Base-by-base conservation (phyloP, 192 early-diverging fungal genomes). In the Phycomyces blakesleeanus region DNA sequence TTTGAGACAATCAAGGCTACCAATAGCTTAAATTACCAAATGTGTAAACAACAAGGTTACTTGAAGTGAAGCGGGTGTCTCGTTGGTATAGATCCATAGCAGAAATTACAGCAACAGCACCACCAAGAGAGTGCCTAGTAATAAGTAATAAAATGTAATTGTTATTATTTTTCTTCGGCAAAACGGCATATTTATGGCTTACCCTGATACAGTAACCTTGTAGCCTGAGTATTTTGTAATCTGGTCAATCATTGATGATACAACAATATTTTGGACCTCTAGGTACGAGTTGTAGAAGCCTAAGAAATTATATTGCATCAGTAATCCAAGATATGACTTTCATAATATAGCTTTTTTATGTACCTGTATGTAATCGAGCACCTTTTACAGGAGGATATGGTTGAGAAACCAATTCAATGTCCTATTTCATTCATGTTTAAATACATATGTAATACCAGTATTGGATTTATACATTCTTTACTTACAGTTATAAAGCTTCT, bases 101-200 rank as follows among this genome's bases (percentile, higher is more conserved):
- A n/a, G 63, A 39, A 27, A 72, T n/a, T 15, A 55, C 42, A 15
- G 70, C 63, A 1, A 61, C 0, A 21, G 64, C 52, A 49, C 51
- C 70, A 38, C 70, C 70, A 25, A 72, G 64, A 3, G 64, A 66
- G 26, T 72, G 70, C 0, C 64, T 66, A 27, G 16, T 9, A 63
- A 15, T 38, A 40, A 40, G 5, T 52, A 1, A 27, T 6, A n/a
- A 40, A 24, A 40, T n/a, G n/a, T n/a, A n/a, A n/a, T n/a, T n/a
- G n/a, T n/a, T n/a, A n/a, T n/a, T n/a, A n/a, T n/a, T n/a, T n/a
- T n/a, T n/a, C n/a, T n/a, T n/a, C n/a, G n/a, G n/a, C n/a, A n/a
- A n/a, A n/a, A n/a, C n/a, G n/a, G n/a, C n/a, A n/a, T n/a, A n/a
- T n/a, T n/a, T n/a, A n/a, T n/a, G n/a, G n/a, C 34, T 59, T 58